These are phyloP conservation scores for Podosphaera fusca DNA, from an alignment of 2,329 filamentous ascomycete genomes.

Conservation along the genomic window DNA sequence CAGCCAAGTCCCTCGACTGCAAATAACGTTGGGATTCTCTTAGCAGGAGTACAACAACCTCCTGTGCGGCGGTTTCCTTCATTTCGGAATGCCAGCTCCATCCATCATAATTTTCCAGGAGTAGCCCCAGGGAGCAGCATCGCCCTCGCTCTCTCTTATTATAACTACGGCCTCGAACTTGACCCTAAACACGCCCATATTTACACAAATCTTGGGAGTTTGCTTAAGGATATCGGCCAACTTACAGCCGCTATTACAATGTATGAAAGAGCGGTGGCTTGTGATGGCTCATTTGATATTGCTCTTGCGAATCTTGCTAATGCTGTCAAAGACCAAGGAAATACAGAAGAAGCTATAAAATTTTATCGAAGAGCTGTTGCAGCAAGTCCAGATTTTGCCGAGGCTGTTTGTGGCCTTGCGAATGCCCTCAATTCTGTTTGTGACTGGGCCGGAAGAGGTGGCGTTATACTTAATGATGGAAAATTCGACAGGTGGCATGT, in stretches of 20 bases:
- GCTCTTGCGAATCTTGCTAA: constrained; percentile 91
- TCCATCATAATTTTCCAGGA: constrained; percentile 40
- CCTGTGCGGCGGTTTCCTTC: constrained; percentile 18
- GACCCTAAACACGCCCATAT: constrained; percentile 83
- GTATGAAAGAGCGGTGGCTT: constrained; percentile 86
- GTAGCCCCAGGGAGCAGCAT: constrained; percentile 70
- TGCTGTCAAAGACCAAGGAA: constrained; percentile 88
- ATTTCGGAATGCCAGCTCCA: constrained; percentile 11
- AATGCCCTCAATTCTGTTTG: constrained; percentile 94
- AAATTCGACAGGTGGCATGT: constrained; percentile 84
- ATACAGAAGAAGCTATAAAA: constrained; percentile 71
- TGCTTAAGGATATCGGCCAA: constrained; percentile 91
- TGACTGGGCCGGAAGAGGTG: constrained; percentile 76
- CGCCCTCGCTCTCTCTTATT: constrained; percentile 73
- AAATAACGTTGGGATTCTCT: constrained; percentile 89
- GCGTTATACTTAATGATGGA: constrained; percentile 50
- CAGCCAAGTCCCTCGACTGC: constrained; percentile 93
- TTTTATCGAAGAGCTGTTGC: constrained; percentile 81
- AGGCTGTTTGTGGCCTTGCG: constrained; percentile 85
- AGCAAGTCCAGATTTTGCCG: constrained; percentile 87
- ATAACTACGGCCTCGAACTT: constrained; percentile 75
- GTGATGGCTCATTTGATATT: constrained; percentile 89
- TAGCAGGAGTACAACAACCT: constrained; percentile 76
- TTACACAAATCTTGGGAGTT: constrained; percentile 85
- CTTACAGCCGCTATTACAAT: constrained; percentile 79